Evolutionary conservation across 495 filamentous ascomycete genomes (phyloP), one percentile per base, ranked within the genome.

Genomic region (Trichocladium uniseriatum): DNA sequence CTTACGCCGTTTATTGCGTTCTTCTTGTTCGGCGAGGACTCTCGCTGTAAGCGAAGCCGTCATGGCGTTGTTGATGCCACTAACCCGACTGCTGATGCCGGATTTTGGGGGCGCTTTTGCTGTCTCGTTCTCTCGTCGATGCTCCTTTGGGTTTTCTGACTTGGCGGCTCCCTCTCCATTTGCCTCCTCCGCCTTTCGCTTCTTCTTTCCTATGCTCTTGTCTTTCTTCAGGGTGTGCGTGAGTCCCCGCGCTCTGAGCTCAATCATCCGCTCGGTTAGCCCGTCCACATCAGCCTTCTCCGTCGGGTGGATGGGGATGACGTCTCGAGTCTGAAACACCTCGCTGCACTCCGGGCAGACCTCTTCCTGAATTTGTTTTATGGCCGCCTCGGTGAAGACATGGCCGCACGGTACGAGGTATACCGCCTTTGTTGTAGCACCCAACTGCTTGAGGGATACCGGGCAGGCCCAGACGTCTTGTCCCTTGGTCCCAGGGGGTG

Each of bases 391-490:
- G 2, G 86, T 80, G 64, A 97, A 97, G 1, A 87, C 94, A 76
- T 97, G 94, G 1, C 92, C 92, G 59, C 92, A 98, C 0, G 92
- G 92, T 14, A 96, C 88, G 6, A 98, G 59, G 64, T 97, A 98
- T 15, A 94, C 87, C 9, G 87, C 72, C 68, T 81, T 89, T 14
- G 84, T 81, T 10, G 74, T 77, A 0, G 89, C 78, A 2, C 94
- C 94, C 40, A 98, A 67, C 62, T 83, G 79, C 65, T 94, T 94
- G 37, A 81, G 77, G n/a, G 86, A 89, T 20, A 97, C 76, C 1
- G 91, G 90, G 61, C 92, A 98, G 16, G 88, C 76, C 76, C 84
- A 90, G 27, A 72, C 68, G 28, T 71, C 69, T 41, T 73, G 77
- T 34, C 68, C 72, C 57, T 45, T 66, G 43, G 55, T 58, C 46